These are phyloP conservation scores for Darksidea phi DNA, from an alignment of 495 filamentous ascomycete genomes.

Conservation along the genomic window DNA sequence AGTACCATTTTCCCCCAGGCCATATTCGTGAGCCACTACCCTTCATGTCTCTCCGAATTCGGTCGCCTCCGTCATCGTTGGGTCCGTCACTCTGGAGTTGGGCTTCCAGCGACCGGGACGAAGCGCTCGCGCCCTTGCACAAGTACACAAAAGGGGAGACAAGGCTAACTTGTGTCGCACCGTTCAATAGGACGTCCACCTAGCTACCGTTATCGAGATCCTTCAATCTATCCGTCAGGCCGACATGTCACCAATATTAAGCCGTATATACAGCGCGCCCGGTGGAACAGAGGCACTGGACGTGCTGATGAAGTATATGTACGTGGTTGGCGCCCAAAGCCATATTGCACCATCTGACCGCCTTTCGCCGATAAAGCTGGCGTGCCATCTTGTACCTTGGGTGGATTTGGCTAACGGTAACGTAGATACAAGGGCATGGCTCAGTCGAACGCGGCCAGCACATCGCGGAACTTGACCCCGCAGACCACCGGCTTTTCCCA, in stretches of 20 bases:
- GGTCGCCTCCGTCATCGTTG: background rate
- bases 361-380: slow-evolving; percentile 4
- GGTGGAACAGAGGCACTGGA: slow-evolving; percentile 72
- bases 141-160: slow-evolving; percentile 21
- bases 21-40: slow-evolving; percentile 16
- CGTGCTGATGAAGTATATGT: slow-evolving; percentile 78
- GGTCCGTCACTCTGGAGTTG: slow-evolving; percentile 13
- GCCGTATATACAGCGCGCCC: slow-evolving; percentile 66
- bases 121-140: slow-evolving; percentile 11
- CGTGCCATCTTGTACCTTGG: background rate
- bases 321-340: slow-evolving; percentile 28
- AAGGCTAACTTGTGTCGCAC: slow-evolving; percentile 27
- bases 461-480: slow-evolving; percentile 57
- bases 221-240: slow-evolving; percentile 85
- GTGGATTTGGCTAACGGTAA: slow-evolving; percentile 12
- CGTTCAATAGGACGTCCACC: slow-evolving; percentile 63
- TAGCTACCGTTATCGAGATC: slow-evolving; percentile 80
- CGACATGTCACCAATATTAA: slow-evolving; percentile 83
- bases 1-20: background rate
- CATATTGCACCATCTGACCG: slow-evolving; percentile 7
- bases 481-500: slow-evolving; percentile 87
- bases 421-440: slow-evolving; percentile 82
- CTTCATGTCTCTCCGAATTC: slow-evolving; percentile 30
- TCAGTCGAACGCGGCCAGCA: slow-evolving; percentile 24
- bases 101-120: slow-evolving; percentile 19